Base-by-base conservation (phyloP, 2,329 filamentous ascomycete species). In the Cylindrodendrum hubeiense region DNA sequence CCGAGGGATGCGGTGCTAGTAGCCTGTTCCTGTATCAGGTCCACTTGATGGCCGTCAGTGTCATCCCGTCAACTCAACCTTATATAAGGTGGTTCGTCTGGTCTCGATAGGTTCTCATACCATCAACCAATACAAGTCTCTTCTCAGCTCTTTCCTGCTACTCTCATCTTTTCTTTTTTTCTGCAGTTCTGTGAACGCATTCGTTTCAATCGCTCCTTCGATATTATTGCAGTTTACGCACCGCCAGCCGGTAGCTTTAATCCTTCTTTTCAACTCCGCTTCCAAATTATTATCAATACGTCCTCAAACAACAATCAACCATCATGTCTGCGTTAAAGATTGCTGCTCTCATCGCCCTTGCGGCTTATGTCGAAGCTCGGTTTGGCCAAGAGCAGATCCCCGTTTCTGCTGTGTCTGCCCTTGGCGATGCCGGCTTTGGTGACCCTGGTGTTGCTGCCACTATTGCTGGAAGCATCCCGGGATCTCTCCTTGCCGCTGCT, bases 371-470 rank as follows among this genome's bases (percentile, higher is more conserved):
- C 67, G 80, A 86, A 67, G 86, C 86, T 65, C 84, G 90, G 70
- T 91, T 92, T 77, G 86, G 86, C 49, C 88, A 91, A 79, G 90
- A 92, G 77, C 86, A 90, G 72, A 71, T 82, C 46, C 85, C 89
- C 53, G 88, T 90, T 54, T 73, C 79, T 24, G 85, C 84, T 62
- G 86, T 91, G 68, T 77, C 79, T 50, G 83, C 83, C 28, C 84
- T 91, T 26, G 73, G 71, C n/a, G 58, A 71, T 22, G 64, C 71
- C 44, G 68, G 82, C 71, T 85, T 86, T 60, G 90, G 90, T 56
- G 77, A 80, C 43, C 81, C 89, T 2, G 90, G 90, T 46, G 84
- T 85, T 68, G 90, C 90, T 51, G 85, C 84, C 41, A 91, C 89
- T 47, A 86, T 93, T 61, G 87, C 89, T 44, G 90, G 90, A 57